Conservation (phyloP, 345 rosid species). For the Theobroma cacao region DNA sequence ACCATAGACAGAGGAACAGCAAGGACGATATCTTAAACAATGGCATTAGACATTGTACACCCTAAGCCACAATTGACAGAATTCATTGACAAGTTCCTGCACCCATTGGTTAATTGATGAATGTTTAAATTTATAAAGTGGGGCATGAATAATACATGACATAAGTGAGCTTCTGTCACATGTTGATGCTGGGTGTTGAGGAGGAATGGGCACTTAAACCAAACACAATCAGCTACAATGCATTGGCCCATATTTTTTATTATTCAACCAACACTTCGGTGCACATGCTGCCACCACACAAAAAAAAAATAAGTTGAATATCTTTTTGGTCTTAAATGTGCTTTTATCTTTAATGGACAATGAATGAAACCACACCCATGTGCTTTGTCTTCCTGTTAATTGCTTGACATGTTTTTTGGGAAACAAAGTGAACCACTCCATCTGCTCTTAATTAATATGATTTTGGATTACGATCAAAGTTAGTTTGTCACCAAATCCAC, state of each 20-base stretch:
- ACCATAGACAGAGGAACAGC: not conserved
- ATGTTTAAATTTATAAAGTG: not conserved
- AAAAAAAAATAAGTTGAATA: not conserved
- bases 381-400: not conserved
- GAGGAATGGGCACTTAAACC: not conserved
- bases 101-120: not conserved
- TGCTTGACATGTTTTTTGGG: not conserved
- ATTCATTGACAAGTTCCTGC: not conserved
- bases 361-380: not conserved
- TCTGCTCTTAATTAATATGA: not conserved
- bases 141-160: not conserved
- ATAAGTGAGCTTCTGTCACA: not conserved
- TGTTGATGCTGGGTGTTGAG: slow-evolving; percentile 6
- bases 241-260: not conserved
- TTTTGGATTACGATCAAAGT: not conserved
- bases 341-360: not conserved
- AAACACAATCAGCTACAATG: not conserved
- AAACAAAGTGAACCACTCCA: not conserved
- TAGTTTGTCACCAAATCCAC: not conserved
- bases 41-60: not conserved
- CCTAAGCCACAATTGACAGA: not conserved
- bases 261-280: not conserved
- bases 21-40: not conserved
- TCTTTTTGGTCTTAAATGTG: not conserved
- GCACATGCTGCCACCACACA: not conserved